phyloP scores from a whole-genome alignment of 352 stramenopile species.

The Halophytophthora batemanensis region DNA sequence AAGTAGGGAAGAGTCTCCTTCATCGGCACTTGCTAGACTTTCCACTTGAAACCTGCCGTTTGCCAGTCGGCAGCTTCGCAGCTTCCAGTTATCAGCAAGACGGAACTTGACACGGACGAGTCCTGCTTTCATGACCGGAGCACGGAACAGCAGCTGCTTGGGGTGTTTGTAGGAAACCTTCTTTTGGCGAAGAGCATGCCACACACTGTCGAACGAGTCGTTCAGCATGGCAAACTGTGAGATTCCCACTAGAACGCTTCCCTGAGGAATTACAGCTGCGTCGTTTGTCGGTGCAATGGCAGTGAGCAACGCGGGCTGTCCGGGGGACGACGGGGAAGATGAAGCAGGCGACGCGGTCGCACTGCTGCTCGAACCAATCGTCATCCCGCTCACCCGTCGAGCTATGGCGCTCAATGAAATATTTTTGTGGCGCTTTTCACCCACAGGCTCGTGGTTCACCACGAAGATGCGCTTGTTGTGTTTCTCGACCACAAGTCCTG shows the following conservation, averaged over 20 bases:
- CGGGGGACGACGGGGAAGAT: constrained; percentile 7
- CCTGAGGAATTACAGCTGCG: constrained; percentile 32
- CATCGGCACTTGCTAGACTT: constrained; percentile 5
- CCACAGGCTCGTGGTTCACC: constrained; percentile 39
- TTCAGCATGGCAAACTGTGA: constrained; percentile 58
- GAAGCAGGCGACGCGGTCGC: constrained; percentile 2
- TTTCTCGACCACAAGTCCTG: constrained; percentile 50
- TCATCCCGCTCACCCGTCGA: constrained; percentile 20
- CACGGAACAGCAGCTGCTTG: constrained; percentile 56
- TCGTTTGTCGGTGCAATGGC: constrained; percentile 4
- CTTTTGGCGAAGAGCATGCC: constrained; percentile 58
- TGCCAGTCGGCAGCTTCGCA: constrained; percentile 28
- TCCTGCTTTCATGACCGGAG: constrained; percentile 35
- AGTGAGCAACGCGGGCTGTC: constrained; percentile 1
- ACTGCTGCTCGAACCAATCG: constrained; percentile 8
- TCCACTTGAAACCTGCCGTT: constrained; percentile 39
- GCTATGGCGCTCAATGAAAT: constrained; percentile 21
- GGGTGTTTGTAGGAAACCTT: constrained; percentile 39
- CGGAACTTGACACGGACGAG: constrained; percentile 36
- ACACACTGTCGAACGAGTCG: constrained; percentile 70
- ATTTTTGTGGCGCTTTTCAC: constrained; percentile 2
- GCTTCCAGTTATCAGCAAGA: constrained; percentile 31
- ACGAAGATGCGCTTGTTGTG: constrained; percentile 63
- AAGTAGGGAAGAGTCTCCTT: constrained; percentile 1
- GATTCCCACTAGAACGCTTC: constrained; percentile 55